Evolutionary conservation across 768 basidiomycete genomes (phyloP).

Genomic region (Mrakia gelida): DNA sequence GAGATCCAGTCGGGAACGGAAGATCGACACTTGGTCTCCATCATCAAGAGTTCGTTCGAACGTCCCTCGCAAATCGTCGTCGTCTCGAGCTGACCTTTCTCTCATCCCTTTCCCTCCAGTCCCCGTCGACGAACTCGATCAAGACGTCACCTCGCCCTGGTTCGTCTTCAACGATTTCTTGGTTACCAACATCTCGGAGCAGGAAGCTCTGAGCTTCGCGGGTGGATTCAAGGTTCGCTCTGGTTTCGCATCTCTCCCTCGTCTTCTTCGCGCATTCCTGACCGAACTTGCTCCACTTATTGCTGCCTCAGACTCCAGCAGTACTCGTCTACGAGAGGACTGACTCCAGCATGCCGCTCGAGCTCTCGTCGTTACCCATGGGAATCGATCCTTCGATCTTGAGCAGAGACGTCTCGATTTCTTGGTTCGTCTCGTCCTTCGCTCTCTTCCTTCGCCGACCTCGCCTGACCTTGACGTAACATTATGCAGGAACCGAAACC

Average conservation of each 20-base stretch:
- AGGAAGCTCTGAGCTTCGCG: constrained; percentile 81
- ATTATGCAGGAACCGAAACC: constrained; percentile 71
- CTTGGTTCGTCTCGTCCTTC: constrained; percentile 54
- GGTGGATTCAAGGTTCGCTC: constrained; percentile 82
- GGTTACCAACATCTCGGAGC: constrained; percentile 75
- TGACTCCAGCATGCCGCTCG: constrained; percentile 57
- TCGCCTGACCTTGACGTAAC: background rate
- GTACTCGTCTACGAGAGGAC: constrained; percentile 83
- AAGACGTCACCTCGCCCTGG: constrained; percentile 61
- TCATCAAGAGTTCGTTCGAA: constrained; percentile 64
- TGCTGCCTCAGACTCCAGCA: constrained; percentile 55
- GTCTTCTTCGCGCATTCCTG: background rate
- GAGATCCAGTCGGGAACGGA: constrained; percentile 69
- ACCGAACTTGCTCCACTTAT: background rate
- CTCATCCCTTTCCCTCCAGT: constrained; percentile 50
- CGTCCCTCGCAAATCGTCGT: background rate
- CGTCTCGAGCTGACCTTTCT: background rate
- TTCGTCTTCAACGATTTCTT: constrained; percentile 95
- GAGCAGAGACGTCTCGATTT: constrained; percentile 80
- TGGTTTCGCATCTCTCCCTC: background rate
- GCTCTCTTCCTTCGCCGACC: background rate
- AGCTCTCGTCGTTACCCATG: constrained; percentile 62
- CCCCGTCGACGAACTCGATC: constrained; percentile 58
- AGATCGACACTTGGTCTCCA: constrained; percentile 77
- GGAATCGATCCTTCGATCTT: constrained; percentile 69